Evolutionary conservation across 2,329 filamentous ascomycete species (phyloP).

Genomic region (Neopestalotiopsis sp.): DNA sequence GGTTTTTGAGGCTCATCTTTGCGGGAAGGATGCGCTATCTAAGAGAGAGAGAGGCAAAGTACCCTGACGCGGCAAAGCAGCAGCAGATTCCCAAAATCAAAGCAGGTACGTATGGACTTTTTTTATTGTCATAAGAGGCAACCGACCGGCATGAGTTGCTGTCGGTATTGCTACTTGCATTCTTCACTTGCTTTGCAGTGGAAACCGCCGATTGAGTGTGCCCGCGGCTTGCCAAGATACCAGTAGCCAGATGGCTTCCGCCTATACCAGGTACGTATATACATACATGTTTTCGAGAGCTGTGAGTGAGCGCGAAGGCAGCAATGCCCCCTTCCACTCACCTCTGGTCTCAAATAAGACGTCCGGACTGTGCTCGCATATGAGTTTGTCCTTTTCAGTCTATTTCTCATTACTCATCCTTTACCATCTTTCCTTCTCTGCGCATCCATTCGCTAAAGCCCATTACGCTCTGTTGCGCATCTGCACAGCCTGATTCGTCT

Average conservation of each 20-base stretch:
- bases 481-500: conserved; percentile 8
- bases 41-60: neutral
- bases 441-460: neutral
- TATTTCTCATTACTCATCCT: conserved; percentile 9
- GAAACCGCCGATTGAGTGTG: conserved; percentile 1
- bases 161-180: conserved; percentile 17
- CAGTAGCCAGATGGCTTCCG: neutral
- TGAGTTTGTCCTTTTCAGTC: conserved; percentile 12
- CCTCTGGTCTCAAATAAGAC: conserved; percentile 15
- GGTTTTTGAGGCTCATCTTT: conserved; percentile 15
- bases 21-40: conserved; percentile 11
- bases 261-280: neutral
- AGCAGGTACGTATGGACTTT: neutral
- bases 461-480: conserved; percentile 17
- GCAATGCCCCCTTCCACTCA: conserved; percentile 19
- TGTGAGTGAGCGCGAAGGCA: conserved; percentile 17
- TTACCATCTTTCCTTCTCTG: conserved; percentile 7
- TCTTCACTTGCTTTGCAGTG: neutral
- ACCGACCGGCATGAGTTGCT: conserved; percentile 9
- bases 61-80: neutral
- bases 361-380: conserved; percentile 10
- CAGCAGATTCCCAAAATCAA: neutral
- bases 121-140: conserved; percentile 2
- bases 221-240: conserved; percentile 2
- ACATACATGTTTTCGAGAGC: neutral